Evolutionary conservation across 768 basidiomycete genomes (phyloP).

Genomic region (Phylloporus arenicola): DNA sequence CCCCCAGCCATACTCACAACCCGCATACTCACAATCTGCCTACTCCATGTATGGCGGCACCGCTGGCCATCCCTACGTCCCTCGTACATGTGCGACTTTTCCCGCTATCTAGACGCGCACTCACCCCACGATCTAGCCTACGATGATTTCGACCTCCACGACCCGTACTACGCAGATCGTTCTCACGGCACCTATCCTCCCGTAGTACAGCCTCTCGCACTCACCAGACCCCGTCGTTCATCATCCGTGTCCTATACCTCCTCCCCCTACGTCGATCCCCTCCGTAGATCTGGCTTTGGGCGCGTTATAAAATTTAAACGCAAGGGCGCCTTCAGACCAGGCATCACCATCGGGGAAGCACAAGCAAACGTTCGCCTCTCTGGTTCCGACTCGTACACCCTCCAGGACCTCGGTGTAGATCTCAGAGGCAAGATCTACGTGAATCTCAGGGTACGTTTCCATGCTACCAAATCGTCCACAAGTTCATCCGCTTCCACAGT

Average conservation of each 20-base stretch:
- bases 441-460: slow-evolving; percentile 50
- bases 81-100: slow-evolving; percentile 36
- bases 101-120: not conserved
- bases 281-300: slow-evolving; percentile 41
- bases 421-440: slow-evolving; percentile 52
- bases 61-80: slow-evolving; percentile 35
- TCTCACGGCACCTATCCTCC: slow-evolving; percentile 19
- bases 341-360: slow-evolving; percentile 64
- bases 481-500: slow-evolving; percentile 36
- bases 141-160: slow-evolving; percentile 46
- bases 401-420: slow-evolving; percentile 64
- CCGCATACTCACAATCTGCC: slow-evolving; percentile 39
- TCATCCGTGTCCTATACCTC: slow-evolving; percentile 37
- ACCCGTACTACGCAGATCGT: slow-evolving; percentile 44
- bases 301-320: slow-evolving; percentile 67
- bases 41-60: slow-evolving; percentile 45
- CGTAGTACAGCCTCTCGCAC: slow-evolving; percentile 16
- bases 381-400: slow-evolving; percentile 54
- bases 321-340: slow-evolving; percentile 60
- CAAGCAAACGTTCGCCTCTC: slow-evolving; percentile 59
- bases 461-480: not conserved
- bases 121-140: slow-evolving; percentile 36
- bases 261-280: slow-evolving; percentile 35
- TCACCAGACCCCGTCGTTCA: slow-evolving; percentile 32
- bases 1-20: slow-evolving; percentile 37